Conservation (phyloP, 305 asterid species). For the Caryopteris hybrid region DNA sequence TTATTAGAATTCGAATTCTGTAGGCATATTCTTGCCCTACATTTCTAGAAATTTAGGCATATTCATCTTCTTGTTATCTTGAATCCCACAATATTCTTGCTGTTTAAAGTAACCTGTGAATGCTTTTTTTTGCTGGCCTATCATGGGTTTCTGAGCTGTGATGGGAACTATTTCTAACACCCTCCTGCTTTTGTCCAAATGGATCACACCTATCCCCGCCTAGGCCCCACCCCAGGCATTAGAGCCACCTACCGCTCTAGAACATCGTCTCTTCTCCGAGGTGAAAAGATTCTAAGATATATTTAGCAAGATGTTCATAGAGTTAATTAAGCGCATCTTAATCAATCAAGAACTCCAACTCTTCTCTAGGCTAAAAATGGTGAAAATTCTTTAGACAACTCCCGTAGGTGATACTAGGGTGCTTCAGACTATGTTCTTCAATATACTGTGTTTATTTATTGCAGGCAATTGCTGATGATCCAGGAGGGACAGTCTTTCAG, state of each 20-base stretch:
- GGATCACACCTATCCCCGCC: no score
- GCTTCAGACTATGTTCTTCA: not conserved
- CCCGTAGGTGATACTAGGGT: not conserved
- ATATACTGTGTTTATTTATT: not conserved
- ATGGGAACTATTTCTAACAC: not conserved
- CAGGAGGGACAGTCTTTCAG: slow-evolving; percentile 54
- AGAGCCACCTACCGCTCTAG: no score
- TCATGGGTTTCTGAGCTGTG: not conserved
- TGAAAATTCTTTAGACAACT: not conserved
- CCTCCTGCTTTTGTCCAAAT: no score
- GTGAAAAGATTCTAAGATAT: no score
- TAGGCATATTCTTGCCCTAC: not conserved
- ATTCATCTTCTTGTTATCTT: not conserved
- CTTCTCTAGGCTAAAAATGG: not conserved
- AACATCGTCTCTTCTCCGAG: no score
- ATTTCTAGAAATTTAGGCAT: not conserved
- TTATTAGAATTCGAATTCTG: no score
- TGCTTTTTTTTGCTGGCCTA: not conserved
- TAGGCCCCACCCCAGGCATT: no score
- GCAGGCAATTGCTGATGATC: slow-evolving; percentile 65
- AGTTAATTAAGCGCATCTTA: not conserved
- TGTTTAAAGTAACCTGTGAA: not conserved
- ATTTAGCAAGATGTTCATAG: not conserved
- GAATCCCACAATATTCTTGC: not conserved
- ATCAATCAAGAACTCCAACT: not conserved